Conservation (phyloP, 1,139 yeast species). For the Diutina siamensis region DNA sequence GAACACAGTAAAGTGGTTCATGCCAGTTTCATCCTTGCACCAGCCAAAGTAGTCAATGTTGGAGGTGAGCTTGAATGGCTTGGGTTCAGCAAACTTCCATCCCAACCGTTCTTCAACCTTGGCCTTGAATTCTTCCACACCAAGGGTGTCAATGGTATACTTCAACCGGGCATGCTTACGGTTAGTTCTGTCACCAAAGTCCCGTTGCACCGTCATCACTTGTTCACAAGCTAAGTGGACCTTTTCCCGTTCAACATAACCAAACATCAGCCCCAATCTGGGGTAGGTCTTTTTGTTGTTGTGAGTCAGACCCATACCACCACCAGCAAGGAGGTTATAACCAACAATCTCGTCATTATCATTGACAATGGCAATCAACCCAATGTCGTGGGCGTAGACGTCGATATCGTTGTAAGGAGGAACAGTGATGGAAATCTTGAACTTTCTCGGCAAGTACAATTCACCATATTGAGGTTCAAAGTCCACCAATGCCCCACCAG, state of each 20-base stretch:
- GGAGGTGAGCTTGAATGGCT: slow-evolving; percentile 67
- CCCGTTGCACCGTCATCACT: slow-evolving; percentile 90
- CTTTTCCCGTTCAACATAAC: slow-evolving; percentile 59
- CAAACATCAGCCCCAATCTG: slow-evolving; percentile 81
- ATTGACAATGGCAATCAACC: slow-evolving; percentile 80
- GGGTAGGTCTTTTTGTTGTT: slow-evolving; percentile 96
- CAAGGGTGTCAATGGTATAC: slow-evolving; percentile 90
- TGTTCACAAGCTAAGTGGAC: slow-evolving; percentile 76
- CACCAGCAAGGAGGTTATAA: slow-evolving; percentile 86
- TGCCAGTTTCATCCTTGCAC: slow-evolving; percentile 80
- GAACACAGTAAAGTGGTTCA: slow-evolving; percentile 85
- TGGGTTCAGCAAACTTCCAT: slow-evolving; percentile 56
- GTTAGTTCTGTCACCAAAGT: slow-evolving; percentile 88
- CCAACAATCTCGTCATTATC: slow-evolving; percentile 51
- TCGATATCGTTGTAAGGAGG: slow-evolving; percentile 97
- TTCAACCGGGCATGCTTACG: slow-evolving; percentile 97
- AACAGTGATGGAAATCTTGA: slow-evolving; percentile 86
- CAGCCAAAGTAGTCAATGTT: slow-evolving; percentile 92
- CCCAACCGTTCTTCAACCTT: slow-evolving; percentile 83
- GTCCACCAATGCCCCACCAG: slow-evolving; percentile 79
- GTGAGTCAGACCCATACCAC: slow-evolving; percentile 99
- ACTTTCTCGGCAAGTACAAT: slow-evolving; percentile 88
- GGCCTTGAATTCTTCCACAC: slow-evolving; percentile 66
- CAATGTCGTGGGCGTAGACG: slow-evolving; percentile 92
- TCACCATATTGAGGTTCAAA: slow-evolving; percentile 83